phyloP scores from a whole-genome alignment of 169 alveolate genomes.

The Eimeria necatrix region DNA sequence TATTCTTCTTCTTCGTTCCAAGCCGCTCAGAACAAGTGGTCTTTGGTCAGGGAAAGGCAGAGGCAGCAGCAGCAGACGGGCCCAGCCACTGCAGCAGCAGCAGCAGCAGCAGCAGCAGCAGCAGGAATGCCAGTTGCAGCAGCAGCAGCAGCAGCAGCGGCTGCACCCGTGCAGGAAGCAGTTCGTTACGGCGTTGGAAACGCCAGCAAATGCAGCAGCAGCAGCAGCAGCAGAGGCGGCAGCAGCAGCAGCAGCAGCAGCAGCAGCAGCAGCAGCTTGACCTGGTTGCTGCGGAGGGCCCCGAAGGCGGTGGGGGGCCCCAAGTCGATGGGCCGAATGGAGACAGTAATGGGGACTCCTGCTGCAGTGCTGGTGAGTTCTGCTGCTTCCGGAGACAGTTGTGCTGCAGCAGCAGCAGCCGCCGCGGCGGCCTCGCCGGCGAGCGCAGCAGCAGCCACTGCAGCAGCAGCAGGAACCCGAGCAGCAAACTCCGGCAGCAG shows the following conservation, averaged over 20 bases:
- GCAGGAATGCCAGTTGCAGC: neutral
- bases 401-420: conserved; percentile 93
- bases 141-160: neutral
- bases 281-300: neutral
- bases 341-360: conserved; percentile 87
- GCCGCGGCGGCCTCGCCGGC: neutral
- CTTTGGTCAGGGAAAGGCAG: too few species aligned
- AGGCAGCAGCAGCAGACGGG: neutral
- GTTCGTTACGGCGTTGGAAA: too few species aligned
- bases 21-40: too few species aligned
- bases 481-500: conserved; percentile 5
- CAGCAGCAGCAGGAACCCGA: conserved; percentile 13
- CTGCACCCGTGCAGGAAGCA: too few species aligned
- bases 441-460: neutral
- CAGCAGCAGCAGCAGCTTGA: conserved; percentile 67
- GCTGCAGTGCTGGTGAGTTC: conserved; percentile 98
- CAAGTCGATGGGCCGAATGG: neutral
- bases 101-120: neutral
- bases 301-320: neutral
- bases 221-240: conserved; percentile 30
- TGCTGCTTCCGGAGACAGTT: conserved; percentile 97
- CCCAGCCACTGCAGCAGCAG: neutral
- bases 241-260: conserved; percentile 62
- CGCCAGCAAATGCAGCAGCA: too few species aligned
- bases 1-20: too few species aligned